phyloP scores from a whole-genome alignment of 2,329 filamentous ascomycete genomes.

The Sporothrix pallida region DNA sequence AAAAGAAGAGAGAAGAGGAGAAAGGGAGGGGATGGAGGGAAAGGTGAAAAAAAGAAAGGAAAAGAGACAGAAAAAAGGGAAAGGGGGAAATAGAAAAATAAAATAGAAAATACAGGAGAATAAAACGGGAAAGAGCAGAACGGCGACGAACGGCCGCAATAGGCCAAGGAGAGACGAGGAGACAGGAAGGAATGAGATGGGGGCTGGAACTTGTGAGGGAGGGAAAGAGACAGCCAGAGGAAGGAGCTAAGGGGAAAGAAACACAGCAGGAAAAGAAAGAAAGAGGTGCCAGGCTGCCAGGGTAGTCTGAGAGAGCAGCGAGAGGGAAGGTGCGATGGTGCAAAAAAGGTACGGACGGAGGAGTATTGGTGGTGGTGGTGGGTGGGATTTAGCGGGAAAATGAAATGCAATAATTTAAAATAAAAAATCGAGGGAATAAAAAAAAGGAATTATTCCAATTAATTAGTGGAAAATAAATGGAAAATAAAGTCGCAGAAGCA shows the following conservation, averaged over 20 bases:
- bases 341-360: constrained; percentile 19
- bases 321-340: constrained; percentile 15
- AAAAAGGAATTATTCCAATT: constrained; percentile 18
- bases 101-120: constrained; percentile 12
- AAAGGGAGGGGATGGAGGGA: constrained; percentile 6
- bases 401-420: constrained; percentile 25
- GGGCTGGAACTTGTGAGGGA: constrained; percentile 1
- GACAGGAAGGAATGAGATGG: background rate
- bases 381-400: constrained; percentile 31
- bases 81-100: constrained; percentile 39
- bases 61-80: constrained; percentile 12
- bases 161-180: background rate
- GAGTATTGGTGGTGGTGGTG: constrained; percentile 14
- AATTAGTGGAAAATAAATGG: constrained; percentile 16
- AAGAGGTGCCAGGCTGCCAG: constrained; percentile 20
- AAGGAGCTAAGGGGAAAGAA: background rate
- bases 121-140: constrained; percentile 1
- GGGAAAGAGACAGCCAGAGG: background rate
- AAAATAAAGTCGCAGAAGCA: constrained; percentile 22
- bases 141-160: background rate
- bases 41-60: constrained; percentile 39
- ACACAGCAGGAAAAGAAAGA: constrained; percentile 4
- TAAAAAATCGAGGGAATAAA: background rate
- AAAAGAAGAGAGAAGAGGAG: background rate
- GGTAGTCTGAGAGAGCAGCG: background rate